Evolutionary conservation across 2,329 filamentous ascomycete species (phyloP).

Genomic region (Coniella lustricola): DNA sequence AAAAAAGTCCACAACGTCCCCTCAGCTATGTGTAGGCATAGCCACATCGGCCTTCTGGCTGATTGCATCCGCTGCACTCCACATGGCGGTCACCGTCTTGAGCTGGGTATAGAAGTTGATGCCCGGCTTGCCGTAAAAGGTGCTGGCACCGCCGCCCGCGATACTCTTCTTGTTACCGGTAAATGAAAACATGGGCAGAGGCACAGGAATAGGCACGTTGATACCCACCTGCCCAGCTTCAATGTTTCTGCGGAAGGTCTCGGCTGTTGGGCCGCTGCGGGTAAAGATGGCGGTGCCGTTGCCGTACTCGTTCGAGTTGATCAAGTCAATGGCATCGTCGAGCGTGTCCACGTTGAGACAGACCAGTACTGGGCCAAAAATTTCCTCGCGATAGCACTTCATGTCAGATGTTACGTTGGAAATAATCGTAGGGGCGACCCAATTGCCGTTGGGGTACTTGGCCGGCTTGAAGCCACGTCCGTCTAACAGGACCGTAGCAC

Average conservation of each 20-base stretch:
- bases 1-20: too few species aligned
- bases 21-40: slow-evolving; percentile 48
- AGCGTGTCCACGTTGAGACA: slow-evolving; percentile 72
- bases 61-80: slow-evolving; percentile 70
- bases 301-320: slow-evolving; percentile 81
- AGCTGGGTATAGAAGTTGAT: slow-evolving; percentile 93
- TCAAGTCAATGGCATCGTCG: slow-evolving; percentile 72
- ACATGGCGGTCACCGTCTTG: slow-evolving; percentile 94
- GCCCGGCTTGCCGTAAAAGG: slow-evolving; percentile 91
- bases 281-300: slow-evolving; percentile 86
- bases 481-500: slow-evolving; percentile 75
- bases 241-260: slow-evolving; percentile 71
- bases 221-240: slow-evolving; percentile 82
- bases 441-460: slow-evolving; percentile 83
- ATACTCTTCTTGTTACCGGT: slow-evolving; percentile 82
- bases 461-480: slow-evolving; percentile 66
- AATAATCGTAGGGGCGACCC: slow-evolving; percentile 78
- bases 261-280: slow-evolving; percentile 66
- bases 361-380: slow-evolving; percentile 78
- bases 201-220: slow-evolving; percentile 73
- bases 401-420: slow-evolving; percentile 72
- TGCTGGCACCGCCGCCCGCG: slow-evolving; percentile 84
- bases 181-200: slow-evolving; percentile 65
- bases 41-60: slow-evolving; percentile 63
- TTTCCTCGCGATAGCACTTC: slow-evolving; percentile 79